Conservation (phyloP, 1,284 basidiomycete species). For the Anthracocystis setariae region DNA sequence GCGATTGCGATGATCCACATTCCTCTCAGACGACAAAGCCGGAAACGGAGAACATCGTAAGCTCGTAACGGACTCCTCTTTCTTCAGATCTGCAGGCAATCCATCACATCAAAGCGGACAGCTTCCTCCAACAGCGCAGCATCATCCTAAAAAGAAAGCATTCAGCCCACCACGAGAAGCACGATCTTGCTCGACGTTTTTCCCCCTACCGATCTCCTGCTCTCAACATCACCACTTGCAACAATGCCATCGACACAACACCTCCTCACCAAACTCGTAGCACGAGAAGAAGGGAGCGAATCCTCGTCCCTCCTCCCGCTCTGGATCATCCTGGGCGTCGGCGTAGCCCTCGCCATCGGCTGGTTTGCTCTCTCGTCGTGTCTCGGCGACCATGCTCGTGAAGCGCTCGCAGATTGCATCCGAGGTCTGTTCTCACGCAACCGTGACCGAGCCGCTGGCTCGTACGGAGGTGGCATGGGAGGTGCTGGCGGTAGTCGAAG, state of each 20-base stretch:
- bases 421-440: constrained; percentile 26
- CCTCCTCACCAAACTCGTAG: background rate
- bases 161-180: background rate
- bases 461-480: constrained; percentile 8
- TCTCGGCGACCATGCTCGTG: constrained; percentile 43
- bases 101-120: too few relatives aligned
- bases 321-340: constrained; percentile 48
- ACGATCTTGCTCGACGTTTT: background rate
- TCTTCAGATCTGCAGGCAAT: too few relatives aligned
- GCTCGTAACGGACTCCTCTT: too few relatives aligned
- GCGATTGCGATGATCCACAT: too few relatives aligned
- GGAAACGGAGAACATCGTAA: too few relatives aligned
- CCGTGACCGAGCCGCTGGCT: constrained; percentile 4
- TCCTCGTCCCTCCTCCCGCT: constrained; percentile 40
- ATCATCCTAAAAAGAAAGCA: background rate
- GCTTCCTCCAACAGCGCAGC: background rate
- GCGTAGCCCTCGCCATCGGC: constrained; percentile 37
- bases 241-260: constrained; percentile 11
- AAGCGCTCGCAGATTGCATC: constrained; percentile 22
- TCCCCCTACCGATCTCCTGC: background rate
- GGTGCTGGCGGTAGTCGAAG: constrained; percentile 18
- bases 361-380: constrained; percentile 53
- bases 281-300: constrained; percentile 22
- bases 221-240: background rate
- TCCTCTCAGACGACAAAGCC: too few relatives aligned